Evolutionary conservation across 495 filamentous ascomycete genomes (phyloP).

Genomic region (Aeminium ludgeri): DNA sequence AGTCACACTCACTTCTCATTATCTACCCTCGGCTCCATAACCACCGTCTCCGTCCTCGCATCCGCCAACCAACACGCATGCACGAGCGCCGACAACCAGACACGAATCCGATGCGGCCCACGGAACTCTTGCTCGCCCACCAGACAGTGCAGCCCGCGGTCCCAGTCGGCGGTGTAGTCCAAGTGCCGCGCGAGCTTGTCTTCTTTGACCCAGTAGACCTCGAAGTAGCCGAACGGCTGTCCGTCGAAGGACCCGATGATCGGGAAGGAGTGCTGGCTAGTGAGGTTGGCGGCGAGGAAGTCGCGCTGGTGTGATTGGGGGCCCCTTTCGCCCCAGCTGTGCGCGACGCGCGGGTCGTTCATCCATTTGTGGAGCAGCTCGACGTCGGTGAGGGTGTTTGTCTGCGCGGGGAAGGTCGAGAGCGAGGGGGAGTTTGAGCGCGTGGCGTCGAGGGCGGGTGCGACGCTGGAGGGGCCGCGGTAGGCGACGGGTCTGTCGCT

Average conservation of each 20-base stretch:
- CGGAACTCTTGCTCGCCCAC: conserved; percentile 88
- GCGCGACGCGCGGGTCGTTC: conserved; percentile 65
- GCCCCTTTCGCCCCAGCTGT: conserved; percentile 62
- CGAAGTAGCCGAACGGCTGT: conserved; percentile 92
- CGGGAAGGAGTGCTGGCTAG: conserved; percentile 62
- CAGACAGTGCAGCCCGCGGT: conserved; percentile 73
- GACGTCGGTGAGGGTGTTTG: conserved; percentile 32
- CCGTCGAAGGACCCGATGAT: conserved; percentile 90
- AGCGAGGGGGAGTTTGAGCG: too few species aligned
- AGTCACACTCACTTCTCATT: conserved; percentile 55
- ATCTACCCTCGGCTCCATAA: conserved; percentile 82
- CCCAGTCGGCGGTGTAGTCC: conserved; percentile 47
- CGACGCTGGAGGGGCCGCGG: conserved; percentile 33
- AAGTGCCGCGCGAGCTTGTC: conserved; percentile 56
- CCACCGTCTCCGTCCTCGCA: conserved; percentile 60
- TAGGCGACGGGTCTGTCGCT: conserved; percentile 36
- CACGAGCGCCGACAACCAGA: conserved; percentile 72
- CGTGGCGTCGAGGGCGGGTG: conserved; percentile 20
- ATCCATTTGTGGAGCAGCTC: conserved; percentile 81
- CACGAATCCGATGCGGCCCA: conserved; percentile 51
- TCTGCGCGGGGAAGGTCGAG: too few species aligned
- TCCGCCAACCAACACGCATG: conserved; percentile 73
- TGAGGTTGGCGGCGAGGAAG: conserved; percentile 50
- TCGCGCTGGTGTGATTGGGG: conserved; percentile 44
- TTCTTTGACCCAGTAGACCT: conserved; percentile 98